Conservation (phyloP, 305 asterid genomes). For the Withania somnifera region DNA sequence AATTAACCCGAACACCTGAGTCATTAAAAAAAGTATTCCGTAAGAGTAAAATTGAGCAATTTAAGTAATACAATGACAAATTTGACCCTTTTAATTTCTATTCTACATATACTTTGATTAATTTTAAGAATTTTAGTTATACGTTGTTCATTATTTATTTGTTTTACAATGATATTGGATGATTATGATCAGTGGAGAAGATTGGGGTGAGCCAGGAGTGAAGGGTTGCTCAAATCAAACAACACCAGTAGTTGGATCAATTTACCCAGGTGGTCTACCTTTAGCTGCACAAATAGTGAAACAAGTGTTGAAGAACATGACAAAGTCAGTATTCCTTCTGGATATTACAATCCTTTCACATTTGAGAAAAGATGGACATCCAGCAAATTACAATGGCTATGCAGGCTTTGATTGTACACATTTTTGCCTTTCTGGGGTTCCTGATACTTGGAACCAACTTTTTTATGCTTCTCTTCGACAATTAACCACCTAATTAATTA, state of each 20-base stretch:
- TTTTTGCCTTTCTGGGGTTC: conserved; percentile 49
- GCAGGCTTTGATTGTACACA: conserved; percentile 48
- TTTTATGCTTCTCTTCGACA: conserved; percentile 10
- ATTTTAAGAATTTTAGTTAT: neutral
- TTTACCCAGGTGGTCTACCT: conserved; percentile 38
- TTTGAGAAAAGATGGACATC: conserved; percentile 53
- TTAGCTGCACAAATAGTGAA: conserved; percentile 27
- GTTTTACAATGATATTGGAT: neutral
- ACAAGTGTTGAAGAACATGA: conserved; percentile 11
- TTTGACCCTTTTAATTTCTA: no score
- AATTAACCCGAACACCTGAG: neutral
- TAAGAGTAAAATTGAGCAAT: neutral
- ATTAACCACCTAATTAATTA: neutral
- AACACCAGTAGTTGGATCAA: conserved; percentile 31
- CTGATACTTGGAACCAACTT: conserved; percentile 41
- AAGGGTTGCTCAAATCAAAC: conserved; percentile 32
- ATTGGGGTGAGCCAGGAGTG: conserved; percentile 28
- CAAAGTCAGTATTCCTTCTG: conserved; percentile 18
- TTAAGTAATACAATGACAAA: no score
- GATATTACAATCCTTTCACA: conserved; percentile 46
- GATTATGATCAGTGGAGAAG: conserved; percentile 32
- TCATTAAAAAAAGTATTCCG: neutral
- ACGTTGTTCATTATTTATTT: neutral
- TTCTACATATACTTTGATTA: no score
- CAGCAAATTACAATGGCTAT: conserved; percentile 22